Evolutionary conservation across 2,329 filamentous ascomycete species (phyloP).

Genomic region (Neophaeococcomyces mojaviensis): DNA sequence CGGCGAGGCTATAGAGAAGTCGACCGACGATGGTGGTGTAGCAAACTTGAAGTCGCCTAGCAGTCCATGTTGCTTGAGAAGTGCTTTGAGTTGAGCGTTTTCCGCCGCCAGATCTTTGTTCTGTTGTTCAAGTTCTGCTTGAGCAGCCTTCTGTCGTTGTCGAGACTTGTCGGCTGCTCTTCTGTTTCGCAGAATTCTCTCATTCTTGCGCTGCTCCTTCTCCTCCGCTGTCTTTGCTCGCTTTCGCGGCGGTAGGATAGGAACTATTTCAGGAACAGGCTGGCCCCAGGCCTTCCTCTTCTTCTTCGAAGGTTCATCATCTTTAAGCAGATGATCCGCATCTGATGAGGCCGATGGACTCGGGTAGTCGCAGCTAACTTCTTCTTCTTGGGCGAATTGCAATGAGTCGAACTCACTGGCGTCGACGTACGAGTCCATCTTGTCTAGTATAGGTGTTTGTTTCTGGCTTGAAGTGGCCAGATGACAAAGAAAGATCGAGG

Average conservation of each 20-base stretch:
- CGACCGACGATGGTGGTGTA: constrained; percentile 13
- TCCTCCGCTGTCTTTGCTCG: constrained; percentile 98
- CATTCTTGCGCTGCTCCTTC: constrained; percentile 95
- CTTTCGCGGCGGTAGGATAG: constrained; percentile 52
- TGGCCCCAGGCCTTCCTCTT: constrained; percentile 99
- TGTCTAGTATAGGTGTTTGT: constrained; percentile 8
- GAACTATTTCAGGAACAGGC: constrained; percentile 89
- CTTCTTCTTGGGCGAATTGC: constrained; percentile 11
- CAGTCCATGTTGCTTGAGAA: constrained; percentile 41
- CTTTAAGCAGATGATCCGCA: constrained; percentile 10
- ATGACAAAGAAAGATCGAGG: constrained; percentile 8
- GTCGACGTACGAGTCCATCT: constrained; percentile 14
- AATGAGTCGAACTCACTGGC: constrained; percentile 15
- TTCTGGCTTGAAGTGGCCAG: constrained; percentile 10
- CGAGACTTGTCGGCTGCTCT: constrained; percentile 93
- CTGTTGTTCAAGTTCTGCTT: constrained; percentile 69
- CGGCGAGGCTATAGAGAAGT: constrained; percentile 1
- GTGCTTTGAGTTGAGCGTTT: constrained; percentile 62
- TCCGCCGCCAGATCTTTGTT: constrained; percentile 60
- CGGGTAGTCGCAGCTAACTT: constrained; percentile 13
- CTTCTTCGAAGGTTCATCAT: constrained; percentile 44
- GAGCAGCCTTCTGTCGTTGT: constrained; percentile 83
- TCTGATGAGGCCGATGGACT: constrained; percentile 17
- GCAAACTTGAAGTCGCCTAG: constrained; percentile 15
- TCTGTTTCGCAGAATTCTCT: constrained; percentile 92